These are phyloP conservation scores for Aspergillus haitiensis DNA, from an alignment of 495 filamentous ascomycete genomes.

Conservation along the genomic window DNA sequence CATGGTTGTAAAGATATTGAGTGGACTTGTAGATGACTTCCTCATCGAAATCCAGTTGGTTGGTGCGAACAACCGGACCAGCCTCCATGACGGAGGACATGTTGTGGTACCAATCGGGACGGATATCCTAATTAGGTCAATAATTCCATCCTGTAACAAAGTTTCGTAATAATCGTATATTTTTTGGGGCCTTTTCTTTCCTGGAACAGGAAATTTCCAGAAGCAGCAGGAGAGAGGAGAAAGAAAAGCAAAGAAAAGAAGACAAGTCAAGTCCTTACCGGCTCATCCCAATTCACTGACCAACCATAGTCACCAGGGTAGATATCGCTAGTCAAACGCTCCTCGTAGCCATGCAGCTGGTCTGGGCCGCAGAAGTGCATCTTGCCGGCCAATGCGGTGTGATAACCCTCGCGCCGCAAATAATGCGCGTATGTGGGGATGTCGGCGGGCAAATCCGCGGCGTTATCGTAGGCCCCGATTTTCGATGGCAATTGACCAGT, in stretches of 20 bases:
- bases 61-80: constrained; percentile 76
- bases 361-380: constrained; percentile 92
- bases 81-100: constrained; percentile 85
- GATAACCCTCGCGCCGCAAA: constrained; percentile 77
- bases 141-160: constrained; percentile 2
- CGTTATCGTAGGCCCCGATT: constrained; percentile 87
- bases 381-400: constrained; percentile 87
- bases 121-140: constrained; percentile 54
- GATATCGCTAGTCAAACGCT: constrained; percentile 84
- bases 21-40: constrained; percentile 84
- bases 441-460: constrained; percentile 69
- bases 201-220: too few relatives aligned
- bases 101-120: constrained; percentile 91
- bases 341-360: constrained; percentile 87
- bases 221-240: too few relatives aligned
- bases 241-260: too few relatives aligned
- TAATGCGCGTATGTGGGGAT: constrained; percentile 87
- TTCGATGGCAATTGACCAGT: constrained; percentile 82
- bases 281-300: constrained; percentile 87
- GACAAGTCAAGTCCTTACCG: constrained; percentile 37
- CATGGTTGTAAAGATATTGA: constrained; percentile 82
- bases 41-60: constrained; percentile 93
- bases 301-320: constrained; percentile 90
- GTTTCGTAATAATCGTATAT: background rate
- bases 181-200: background rate